Percentiles rank a stretch among this genome's conserved stretches.
Conservation (phyloP, 495 filamentous ascomycete species). For the Xylona heveae region DNA sequence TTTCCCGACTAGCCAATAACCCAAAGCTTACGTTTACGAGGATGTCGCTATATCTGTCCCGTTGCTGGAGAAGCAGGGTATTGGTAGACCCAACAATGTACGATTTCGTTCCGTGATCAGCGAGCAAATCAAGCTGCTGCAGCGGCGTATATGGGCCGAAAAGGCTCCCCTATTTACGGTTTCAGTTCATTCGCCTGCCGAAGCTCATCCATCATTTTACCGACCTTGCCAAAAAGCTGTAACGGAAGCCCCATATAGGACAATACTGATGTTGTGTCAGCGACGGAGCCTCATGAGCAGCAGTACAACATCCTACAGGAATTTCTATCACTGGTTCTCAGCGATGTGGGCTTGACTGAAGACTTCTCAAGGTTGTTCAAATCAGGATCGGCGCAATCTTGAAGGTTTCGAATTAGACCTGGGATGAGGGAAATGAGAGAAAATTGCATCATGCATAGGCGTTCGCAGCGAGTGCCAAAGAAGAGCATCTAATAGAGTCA, state of each 20-base stretch:
- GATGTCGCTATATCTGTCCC: constrained; percentile 93
- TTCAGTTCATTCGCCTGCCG: background rate
- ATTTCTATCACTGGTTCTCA: constrained; percentile 76
- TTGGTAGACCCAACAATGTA: constrained; percentile 97
- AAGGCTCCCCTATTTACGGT: constrained; percentile 47
- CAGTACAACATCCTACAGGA: constrained; percentile 30
- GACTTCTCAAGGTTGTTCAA: constrained; percentile 63
- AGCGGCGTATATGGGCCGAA: constrained; percentile 95
- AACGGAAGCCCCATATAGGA: constrained; percentile 87
- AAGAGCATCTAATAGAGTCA: constrained; percentile 68
- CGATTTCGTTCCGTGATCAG: constrained; percentile 86
- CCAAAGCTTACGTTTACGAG: constrained; percentile 54
- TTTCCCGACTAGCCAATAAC: background rate
- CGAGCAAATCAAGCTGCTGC: constrained; percentile 84
- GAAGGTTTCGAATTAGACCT: constrained; percentile 60
- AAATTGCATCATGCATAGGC: constrained; percentile 95
- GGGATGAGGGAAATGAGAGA: constrained; percentile 87
- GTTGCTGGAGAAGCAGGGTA: constrained; percentile 78
- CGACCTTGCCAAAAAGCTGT: constrained; percentile 85
- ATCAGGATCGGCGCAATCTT: constrained; percentile 83
- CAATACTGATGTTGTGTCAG: constrained; percentile 29
- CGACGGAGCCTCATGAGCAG: background rate
- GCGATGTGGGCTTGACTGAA: constrained; percentile 56
- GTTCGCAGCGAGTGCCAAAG: constrained; percentile 86
- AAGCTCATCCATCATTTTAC: too few relatives aligned